phyloP scores from a whole-genome alignment of 495 filamentous ascomycete species.

The Xylaria venustula region DNA sequence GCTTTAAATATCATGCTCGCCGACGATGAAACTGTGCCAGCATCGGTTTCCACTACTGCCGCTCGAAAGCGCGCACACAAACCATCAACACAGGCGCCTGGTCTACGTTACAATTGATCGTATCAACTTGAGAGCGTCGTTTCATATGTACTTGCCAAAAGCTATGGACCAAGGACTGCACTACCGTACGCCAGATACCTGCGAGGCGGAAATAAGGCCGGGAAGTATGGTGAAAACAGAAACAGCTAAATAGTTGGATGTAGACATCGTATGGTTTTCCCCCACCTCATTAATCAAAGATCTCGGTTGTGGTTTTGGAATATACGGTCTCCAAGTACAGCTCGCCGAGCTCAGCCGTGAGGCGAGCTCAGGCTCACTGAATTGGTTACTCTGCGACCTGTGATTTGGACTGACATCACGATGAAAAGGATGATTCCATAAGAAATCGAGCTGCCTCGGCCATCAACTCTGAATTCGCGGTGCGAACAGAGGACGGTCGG shows the following conservation, averaged over 20 bases:
- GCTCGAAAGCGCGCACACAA: too few species aligned
- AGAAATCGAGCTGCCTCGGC: constrained; percentile 77
- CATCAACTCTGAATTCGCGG: constrained; percentile 66
- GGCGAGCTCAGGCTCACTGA: constrained; percentile 64
- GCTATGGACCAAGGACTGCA: too few species aligned
- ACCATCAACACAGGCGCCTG: too few species aligned
- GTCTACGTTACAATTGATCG: too few species aligned
- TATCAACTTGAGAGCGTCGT: too few species aligned
- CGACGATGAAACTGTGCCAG: too few species aligned
- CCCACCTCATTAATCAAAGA: constrained; percentile 79
- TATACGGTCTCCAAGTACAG: constrained; percentile 70
- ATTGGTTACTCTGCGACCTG: constrained; percentile 79
- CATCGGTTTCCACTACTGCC: too few species aligned
- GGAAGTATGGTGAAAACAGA: too few species aligned
- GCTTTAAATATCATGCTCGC: too few species aligned
- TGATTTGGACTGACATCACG: constrained; percentile 89
- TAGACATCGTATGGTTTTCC: constrained; percentile 81
- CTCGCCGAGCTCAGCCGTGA: constrained; percentile 66
- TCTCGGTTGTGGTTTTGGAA: constrained; percentile 81
- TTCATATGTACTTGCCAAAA: too few species aligned
- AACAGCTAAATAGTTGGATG: constrained; percentile 42
- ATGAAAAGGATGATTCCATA: constrained; percentile 70
- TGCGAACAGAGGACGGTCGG: constrained; percentile 64
- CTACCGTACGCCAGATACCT: too few species aligned
- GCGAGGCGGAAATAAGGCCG: too few species aligned